These are phyloP conservation scores for Plasmodium cynomolgi DNA, from an alignment of 169 alveolate species.

Conservation along the genomic window DNA sequence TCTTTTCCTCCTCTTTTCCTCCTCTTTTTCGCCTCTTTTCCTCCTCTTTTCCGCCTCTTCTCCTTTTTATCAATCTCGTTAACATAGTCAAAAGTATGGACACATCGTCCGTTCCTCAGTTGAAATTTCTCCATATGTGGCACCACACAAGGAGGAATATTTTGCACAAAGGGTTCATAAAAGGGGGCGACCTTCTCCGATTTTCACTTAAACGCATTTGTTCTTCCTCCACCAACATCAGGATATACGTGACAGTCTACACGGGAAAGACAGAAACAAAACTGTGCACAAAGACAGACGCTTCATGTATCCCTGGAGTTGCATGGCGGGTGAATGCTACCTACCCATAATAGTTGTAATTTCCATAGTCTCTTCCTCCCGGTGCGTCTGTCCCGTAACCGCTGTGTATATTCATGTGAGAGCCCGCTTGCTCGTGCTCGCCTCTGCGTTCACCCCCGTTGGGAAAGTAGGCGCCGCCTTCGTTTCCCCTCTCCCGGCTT, in stretches of 20 bases:
- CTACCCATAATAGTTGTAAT: neutral
- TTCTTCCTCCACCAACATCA: neutral
- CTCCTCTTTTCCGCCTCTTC: neutral
- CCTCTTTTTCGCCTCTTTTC: too few relatives aligned
- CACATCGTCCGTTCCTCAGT: neutral
- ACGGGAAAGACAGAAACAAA: neutral
- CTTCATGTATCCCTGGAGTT: neutral
- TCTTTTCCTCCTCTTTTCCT: neutral
- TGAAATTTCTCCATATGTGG: neutral
- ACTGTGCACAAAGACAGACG: neutral
- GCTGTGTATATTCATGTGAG: neutral
- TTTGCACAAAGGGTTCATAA: neutral
- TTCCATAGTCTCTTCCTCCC: neutral
- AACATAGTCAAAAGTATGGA: neutral
- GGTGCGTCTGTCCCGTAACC: neutral
- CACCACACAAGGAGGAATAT: neutral
- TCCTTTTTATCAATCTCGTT: neutral
- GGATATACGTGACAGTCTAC: neutral
- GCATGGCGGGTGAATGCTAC: neutral
- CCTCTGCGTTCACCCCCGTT: neutral
- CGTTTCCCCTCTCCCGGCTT: neutral
- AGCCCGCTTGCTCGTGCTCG: neutral
- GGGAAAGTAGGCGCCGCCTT: neutral
- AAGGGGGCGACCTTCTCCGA: neutral
- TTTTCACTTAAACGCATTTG: neutral